Percentiles rank a stretch among this genome's conserved stretches.
These are phyloP conservation scores for Ilyonectria robusta DNA, from an alignment of 2,329 filamentous ascomycete species.

Conservation along the genomic window DNA sequence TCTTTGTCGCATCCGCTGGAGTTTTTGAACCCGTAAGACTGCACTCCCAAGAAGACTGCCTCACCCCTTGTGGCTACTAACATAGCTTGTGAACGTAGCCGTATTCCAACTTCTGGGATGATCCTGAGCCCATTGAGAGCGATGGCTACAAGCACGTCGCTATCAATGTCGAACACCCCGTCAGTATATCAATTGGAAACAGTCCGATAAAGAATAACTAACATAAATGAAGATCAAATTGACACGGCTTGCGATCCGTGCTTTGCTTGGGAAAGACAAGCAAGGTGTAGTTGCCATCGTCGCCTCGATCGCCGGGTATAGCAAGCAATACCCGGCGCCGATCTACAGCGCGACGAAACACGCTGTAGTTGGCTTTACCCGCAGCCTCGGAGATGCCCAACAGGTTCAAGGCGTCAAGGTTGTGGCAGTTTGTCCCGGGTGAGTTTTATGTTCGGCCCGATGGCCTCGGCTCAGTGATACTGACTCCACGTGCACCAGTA, in stretches of 20 bases:
- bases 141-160: constrained; percentile 22
- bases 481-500: background rate
- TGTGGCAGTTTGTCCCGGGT: constrained; percentile 16
- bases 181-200: background rate
- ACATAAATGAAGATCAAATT: constrained; percentile 14
- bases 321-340: constrained; percentile 18
- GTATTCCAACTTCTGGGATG: constrained; percentile 29
- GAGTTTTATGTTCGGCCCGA: background rate
- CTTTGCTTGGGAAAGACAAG: constrained; percentile 25
- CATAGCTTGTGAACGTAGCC: background rate
- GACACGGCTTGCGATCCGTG: constrained; percentile 23
- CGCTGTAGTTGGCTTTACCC: constrained; percentile 5
- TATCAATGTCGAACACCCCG: constrained; percentile 25
- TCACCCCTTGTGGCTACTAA: background rate
- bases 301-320: constrained; percentile 22
- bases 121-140: constrained; percentile 15
- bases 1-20: constrained; percentile 24
- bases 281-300: constrained; percentile 19
- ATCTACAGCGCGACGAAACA: constrained; percentile 27
- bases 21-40: constrained; percentile 20
- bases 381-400: constrained; percentile 13
- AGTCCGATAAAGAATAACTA: background rate
- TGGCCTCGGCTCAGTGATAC: background rate
- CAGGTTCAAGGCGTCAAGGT: constrained; percentile 11
- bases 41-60: background rate